Conservation (phyloP, 2,329 filamentous ascomycete species). For the Dichotomopilus funicola region DNA sequence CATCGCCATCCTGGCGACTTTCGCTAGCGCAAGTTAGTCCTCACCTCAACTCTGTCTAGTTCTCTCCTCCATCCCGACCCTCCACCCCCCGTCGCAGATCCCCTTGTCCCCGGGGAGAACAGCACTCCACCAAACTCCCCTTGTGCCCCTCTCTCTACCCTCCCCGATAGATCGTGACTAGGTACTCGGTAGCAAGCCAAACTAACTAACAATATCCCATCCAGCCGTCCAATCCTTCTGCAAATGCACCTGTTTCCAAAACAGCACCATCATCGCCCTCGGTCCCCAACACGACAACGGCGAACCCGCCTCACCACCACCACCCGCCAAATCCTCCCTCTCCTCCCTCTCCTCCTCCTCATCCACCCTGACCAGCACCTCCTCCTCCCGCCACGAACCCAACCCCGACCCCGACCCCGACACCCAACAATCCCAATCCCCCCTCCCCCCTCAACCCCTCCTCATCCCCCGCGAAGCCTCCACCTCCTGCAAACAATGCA, state of each 20-base stretch:
- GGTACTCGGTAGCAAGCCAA: neutral
- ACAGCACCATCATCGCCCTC: constrained; percentile 60
- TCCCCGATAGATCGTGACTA: no score
- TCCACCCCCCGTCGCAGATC: neutral
- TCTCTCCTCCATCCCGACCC: no score
- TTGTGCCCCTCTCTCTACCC: neutral
- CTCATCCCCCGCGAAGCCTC: constrained; percentile 32
- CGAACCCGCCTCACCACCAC: constrained; percentile 22
- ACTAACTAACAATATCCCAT: neutral
- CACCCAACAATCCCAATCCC: constrained; percentile 11
- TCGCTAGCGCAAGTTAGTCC: constrained; percentile 19
- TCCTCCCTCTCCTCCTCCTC: constrained; percentile 13
- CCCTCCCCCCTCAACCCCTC: constrained; percentile 18
- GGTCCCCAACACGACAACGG: constrained; percentile 36
- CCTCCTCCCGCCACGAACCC: constrained; percentile 14
- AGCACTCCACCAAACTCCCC: neutral
- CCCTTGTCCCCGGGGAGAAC: neutral
- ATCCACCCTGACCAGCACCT: constrained; percentile 8
- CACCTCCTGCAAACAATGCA: constrained; percentile 54
- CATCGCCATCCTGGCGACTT: constrained; percentile 14
- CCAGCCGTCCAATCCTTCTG: constrained; percentile 58
- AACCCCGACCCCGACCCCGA: neutral
- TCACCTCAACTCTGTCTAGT: neutral
- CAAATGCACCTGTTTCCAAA: constrained; percentile 65
- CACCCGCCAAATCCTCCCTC: constrained; percentile 17